A percentile compares a stretch with the other conserved stretches of the same genome.
Evolutionary conservation across 495 filamentous ascomycete species (phyloP).

Genomic region (Symbiotaphrina buchneri): DNA sequence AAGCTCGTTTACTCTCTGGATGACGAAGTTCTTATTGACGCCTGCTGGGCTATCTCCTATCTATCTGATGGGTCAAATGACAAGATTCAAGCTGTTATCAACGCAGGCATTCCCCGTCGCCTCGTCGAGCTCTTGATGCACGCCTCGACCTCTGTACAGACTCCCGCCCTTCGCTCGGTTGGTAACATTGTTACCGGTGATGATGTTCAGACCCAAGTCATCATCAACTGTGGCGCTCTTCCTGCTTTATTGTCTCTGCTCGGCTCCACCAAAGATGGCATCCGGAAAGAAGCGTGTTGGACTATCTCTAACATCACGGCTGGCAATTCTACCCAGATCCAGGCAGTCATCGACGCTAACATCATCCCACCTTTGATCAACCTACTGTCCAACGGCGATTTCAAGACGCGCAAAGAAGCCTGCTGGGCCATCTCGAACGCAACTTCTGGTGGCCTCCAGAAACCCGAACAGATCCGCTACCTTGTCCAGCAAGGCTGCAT

Average conservation of each 20-base stretch:
- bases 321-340: slow-evolving; percentile 94
- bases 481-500: slow-evolving; percentile 87
- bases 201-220: slow-evolving; percentile 96
- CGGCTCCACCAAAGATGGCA: slow-evolving; percentile 93
- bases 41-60: slow-evolving; percentile 99
- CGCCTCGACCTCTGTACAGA: slow-evolving; percentile 97
- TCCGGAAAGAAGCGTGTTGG: slow-evolving; percentile 99
- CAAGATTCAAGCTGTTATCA: slow-evolving; percentile 98
- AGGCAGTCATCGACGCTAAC: slow-evolving; percentile 87
- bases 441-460: slow-evolving; percentile 91
- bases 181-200: slow-evolving; percentile 99
- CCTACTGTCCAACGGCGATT: slow-evolving; percentile 83
- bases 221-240: slow-evolving; percentile 93
- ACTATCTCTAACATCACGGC: slow-evolving; percentile 98
- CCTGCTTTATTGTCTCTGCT: slow-evolving; percentile 80
- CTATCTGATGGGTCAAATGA: slow-evolving; percentile 98
- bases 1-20: slow-evolving; percentile 98
- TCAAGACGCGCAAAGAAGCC: slow-evolving; percentile 98
- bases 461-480: slow-evolving; percentile 95
- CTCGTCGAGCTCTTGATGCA: slow-evolving; percentile 97
- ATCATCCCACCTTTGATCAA: slow-evolving; percentile 95
- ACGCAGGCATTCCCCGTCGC: slow-evolving; percentile 90
- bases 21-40: slow-evolving; percentile 96
- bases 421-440: slow-evolving; percentile 99
- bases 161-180: slow-evolving; percentile 87